Conservation (phyloP, 805 yeast species). For the Wickerhamomyces subpelliculosus region DNA sequence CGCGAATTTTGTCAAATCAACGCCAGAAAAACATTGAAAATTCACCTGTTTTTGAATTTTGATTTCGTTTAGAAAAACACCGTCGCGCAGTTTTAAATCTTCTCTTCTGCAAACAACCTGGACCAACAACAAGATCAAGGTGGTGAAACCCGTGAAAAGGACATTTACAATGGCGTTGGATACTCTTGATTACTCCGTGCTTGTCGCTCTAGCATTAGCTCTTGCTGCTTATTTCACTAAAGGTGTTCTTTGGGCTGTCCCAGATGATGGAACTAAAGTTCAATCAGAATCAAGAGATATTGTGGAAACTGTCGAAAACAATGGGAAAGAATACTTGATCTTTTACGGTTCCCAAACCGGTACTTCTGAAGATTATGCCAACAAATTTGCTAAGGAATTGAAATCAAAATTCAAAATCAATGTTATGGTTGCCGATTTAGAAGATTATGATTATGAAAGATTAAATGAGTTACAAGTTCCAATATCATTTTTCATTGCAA, state of each 20-base stretch:
- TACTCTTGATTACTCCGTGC: conserved; percentile 61
- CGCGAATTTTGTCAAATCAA: no score
- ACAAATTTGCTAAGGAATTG: conserved; percentile 84
- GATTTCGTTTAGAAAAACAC: neutral
- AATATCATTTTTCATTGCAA: conserved; percentile 79
- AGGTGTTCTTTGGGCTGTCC: conserved; percentile 43
- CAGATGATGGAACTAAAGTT: conserved; percentile 28
- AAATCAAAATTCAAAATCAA: conserved; percentile 73
- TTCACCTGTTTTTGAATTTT: neutral
- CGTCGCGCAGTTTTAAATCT: neutral
- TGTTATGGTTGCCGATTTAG: conserved; percentile 81
- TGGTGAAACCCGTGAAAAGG: neutral
- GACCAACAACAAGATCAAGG: neutral
- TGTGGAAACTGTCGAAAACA: conserved; percentile 46
- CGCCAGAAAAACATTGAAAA: no score
- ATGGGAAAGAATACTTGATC: conserved; percentile 70
- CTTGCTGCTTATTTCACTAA: conserved; percentile 61
- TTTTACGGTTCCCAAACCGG: conserved; percentile 97
- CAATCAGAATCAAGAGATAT: conserved; percentile 46
- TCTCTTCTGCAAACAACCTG: neutral
- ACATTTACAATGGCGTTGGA: conserved; percentile 48
- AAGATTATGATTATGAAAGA: conserved; percentile 79
- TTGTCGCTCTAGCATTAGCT: conserved; percentile 60
- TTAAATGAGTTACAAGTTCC: conserved; percentile 56
- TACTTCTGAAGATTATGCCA: conserved; percentile 95